Conservation (phyloP, 2,329 filamentous ascomycete species). For the Venturia oleaginea region DNA sequence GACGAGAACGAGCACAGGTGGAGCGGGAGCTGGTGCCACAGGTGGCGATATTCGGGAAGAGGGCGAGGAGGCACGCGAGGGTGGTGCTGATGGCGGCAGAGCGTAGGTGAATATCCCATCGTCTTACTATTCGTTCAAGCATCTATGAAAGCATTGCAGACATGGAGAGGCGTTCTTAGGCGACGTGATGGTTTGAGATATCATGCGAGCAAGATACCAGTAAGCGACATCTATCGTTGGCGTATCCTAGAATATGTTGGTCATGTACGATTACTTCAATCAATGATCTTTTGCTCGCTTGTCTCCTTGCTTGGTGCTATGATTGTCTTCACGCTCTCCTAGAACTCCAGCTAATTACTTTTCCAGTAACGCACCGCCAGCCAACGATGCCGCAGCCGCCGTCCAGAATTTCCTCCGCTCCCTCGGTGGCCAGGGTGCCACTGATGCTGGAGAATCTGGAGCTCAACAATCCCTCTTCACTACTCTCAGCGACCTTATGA, state of each 20-base stretch:
- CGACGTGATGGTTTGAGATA: neutral
- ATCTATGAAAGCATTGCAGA: neutral
- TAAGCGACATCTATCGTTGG: neutral
- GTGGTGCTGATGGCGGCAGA: constrained; percentile 93
- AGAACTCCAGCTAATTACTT: constrained; percentile 34
- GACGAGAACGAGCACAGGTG: constrained; percentile 47
- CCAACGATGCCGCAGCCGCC: constrained; percentile 61
- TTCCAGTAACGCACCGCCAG: constrained; percentile 23
- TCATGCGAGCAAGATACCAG: constrained; percentile 4
- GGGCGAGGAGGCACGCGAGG: constrained; percentile 78
- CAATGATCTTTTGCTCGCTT: neutral
- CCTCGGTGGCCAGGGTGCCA: constrained; percentile 41
- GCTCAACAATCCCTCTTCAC: constrained; percentile 62
- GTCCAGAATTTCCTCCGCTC: constrained; percentile 87
- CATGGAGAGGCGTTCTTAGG: neutral
- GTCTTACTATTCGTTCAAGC: neutral
- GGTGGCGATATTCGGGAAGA: constrained; percentile 88
- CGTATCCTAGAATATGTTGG: neutral
- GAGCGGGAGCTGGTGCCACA: constrained; percentile 77
- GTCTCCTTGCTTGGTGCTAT: neutral
- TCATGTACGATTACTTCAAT: constrained; percentile 6
- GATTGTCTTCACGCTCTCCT: constrained; percentile 16
- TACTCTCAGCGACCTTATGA: constrained; percentile 76
- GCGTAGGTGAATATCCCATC: constrained; percentile 71
- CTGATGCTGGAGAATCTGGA: constrained; percentile 37